A percentile compares a stretch with the other conserved stretches of the same genome.
Conservation (phyloP, 257 asterid species). For the Eucommia ulmoides region DNA sequence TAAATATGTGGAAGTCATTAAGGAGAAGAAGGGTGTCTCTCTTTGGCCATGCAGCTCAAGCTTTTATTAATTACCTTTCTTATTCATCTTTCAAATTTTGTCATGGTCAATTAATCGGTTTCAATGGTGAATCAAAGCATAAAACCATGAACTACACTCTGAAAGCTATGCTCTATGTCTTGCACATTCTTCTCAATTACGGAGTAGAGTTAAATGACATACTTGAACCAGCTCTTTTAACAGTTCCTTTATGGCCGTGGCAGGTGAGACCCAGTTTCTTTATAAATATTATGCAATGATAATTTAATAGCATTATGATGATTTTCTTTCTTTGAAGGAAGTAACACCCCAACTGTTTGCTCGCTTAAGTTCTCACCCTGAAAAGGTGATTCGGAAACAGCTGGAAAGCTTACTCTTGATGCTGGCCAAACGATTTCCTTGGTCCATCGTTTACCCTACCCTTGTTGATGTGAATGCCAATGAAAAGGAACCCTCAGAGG, state of each 20-base stretch:
- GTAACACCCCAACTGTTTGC: constrained; percentile 93
- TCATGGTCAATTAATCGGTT: constrained; percentile 52
- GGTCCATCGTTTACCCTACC: constrained; percentile 90
- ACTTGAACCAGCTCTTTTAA: constrained; percentile 72
- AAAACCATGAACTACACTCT: constrained; percentile 58
- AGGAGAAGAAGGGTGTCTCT: constrained; percentile 76
- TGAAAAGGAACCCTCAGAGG: constrained; percentile 78
- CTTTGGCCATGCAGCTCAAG: constrained; percentile 92
- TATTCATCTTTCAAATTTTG: constrained; percentile 51
- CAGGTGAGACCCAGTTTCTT: constrained; percentile 48
- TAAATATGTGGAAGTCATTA: constrained; percentile 76
- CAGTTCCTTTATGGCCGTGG: constrained; percentile 92
- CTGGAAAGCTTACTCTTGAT: constrained; percentile 70
- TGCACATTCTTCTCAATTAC: constrained; percentile 79
- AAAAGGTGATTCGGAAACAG: constrained; percentile 73
- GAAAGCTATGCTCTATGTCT: constrained; percentile 72
- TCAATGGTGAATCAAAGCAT: constrained; percentile 37
- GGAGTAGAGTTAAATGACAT: constrained; percentile 78
- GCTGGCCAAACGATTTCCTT: constrained; percentile 86
- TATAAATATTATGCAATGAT: constrained; percentile 11
- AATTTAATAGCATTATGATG: constrained; percentile 21
- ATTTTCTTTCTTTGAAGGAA: constrained; percentile 47
- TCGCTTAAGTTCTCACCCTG: constrained; percentile 89
- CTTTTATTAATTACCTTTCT: constrained; percentile 73
- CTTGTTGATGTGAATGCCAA: constrained; percentile 87